Evolutionary conservation across 2,329 filamentous ascomycete genomes (phyloP).

Genomic region (Verticillium tricorpus): DNA sequence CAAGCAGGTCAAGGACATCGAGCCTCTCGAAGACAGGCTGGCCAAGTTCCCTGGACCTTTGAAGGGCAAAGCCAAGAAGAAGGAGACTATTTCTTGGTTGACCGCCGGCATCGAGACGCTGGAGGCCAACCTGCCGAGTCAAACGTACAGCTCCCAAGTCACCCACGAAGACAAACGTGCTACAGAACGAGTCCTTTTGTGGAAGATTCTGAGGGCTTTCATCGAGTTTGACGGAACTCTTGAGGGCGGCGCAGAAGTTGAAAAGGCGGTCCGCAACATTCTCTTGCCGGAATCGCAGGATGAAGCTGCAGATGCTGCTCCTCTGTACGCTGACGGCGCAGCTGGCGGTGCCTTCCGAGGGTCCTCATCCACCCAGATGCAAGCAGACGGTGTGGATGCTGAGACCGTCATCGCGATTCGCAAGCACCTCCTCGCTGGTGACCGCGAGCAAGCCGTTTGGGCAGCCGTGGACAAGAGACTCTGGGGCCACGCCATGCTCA

Average conservation of each 20-base stretch:
- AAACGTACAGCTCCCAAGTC: constrained; percentile 35
- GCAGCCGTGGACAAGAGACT: constrained; percentile 85
- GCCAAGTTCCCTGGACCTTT: constrained; percentile 86
- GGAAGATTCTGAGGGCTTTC: constrained; percentile 78
- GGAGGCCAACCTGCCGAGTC: constrained; percentile 53
- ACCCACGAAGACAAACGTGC: constrained; percentile 64
- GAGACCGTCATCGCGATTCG: constrained; percentile 68
- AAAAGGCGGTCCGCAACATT: constrained; percentile 70
- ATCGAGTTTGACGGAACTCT: constrained; percentile 82
- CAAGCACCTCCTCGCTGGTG: constrained; percentile 68
- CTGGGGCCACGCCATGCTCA: constrained; percentile 94
- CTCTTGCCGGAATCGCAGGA: constrained; percentile 56
- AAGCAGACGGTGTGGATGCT: constrained; percentile 65
- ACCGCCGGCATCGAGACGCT: constrained; percentile 68
- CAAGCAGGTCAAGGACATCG: constrained; percentile 68
- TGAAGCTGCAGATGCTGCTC: constrained; percentile 17
- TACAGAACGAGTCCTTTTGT: constrained; percentile 77
- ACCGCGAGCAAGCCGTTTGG: constrained; percentile 91
- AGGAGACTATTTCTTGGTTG: constrained; percentile 82
- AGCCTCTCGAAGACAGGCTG: constrained; percentile 67
- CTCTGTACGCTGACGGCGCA: constrained; percentile 16
- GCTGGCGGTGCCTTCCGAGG: constrained; percentile 19
- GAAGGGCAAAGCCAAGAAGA: constrained; percentile 90
- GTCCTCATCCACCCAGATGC: constrained; percentile 30
- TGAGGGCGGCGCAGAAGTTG: constrained; percentile 66